These are phyloP conservation scores for Delphinella strobiligena DNA, from an alignment of 2,329 filamentous ascomycete genomes.

Conservation along the genomic window DNA sequence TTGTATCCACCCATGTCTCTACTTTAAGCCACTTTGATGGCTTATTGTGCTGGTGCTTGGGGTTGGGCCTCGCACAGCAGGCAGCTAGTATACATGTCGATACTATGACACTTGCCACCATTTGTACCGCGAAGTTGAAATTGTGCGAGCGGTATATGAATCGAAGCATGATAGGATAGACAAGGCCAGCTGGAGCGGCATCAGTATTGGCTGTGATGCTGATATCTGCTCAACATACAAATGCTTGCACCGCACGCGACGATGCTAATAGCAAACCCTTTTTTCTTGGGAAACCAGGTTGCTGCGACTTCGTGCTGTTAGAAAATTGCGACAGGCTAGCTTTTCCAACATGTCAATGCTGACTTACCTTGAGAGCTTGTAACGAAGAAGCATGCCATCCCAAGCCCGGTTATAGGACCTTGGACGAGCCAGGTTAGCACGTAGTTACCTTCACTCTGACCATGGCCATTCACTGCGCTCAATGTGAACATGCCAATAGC, in stretches of 20 bases:
- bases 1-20: slow-evolving; percentile 29
- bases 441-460: slow-evolving; percentile 26
- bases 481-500: slow-evolving; percentile 34
- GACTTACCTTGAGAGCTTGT: slow-evolving; percentile 37
- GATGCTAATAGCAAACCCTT: slow-evolving; percentile 37
- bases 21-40: slow-evolving; percentile 28
- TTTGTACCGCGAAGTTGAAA: slow-evolving; percentile 33
- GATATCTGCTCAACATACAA: slow-evolving; percentile 12
- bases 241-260: slow-evolving; percentile 39
- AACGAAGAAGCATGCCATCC: slow-evolving; percentile 43
- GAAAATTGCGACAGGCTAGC: no score
- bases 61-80: slow-evolving; percentile 32
- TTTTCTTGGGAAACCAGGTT: slow-evolving; percentile 37
- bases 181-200: slow-evolving; percentile 23
- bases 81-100: slow-evolving; percentile 30
- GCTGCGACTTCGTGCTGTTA: slow-evolving; percentile 27
- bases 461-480: slow-evolving; percentile 27
- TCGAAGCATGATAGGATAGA: slow-evolving; percentile 31
- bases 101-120: slow-evolving; percentile 29
- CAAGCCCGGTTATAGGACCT: slow-evolving; percentile 34
- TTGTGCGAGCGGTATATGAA: slow-evolving; percentile 30
- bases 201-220: background rate
- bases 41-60: slow-evolving; percentile 25
- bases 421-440: slow-evolving; percentile 34
- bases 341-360: no score